These are phyloP conservation scores for Dipodascus geniculatus DNA, from an alignment of 805 yeast species.

Conservation along the genomic window DNA sequence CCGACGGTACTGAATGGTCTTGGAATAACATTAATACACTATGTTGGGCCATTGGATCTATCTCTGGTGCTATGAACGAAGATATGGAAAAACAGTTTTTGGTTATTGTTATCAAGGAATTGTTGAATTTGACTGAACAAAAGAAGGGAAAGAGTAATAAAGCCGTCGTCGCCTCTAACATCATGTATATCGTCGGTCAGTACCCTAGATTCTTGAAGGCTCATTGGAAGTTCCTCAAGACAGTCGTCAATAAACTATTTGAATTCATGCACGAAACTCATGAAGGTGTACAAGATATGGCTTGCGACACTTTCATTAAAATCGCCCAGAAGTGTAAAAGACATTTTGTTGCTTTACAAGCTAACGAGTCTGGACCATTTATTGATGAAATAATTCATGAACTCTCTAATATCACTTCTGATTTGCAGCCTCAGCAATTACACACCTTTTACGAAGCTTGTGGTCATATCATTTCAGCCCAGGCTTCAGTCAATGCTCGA, in stretches of 20 bases:
- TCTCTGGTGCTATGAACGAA: slow-evolving; percentile 97
- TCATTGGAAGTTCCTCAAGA: slow-evolving; percentile 94
- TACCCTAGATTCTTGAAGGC: slow-evolving; percentile 95
- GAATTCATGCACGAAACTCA: slow-evolving; percentile 99
- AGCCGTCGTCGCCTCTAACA: slow-evolving; percentile 98
- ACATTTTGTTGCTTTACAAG: slow-evolving; percentile 83
- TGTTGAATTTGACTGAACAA: slow-evolving; percentile 85
- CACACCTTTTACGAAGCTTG: slow-evolving; percentile 97
- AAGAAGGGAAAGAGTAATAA: slow-evolving; percentile 96
- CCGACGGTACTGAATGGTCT: slow-evolving; percentile 97
- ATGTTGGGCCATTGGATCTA: slow-evolving; percentile 99
- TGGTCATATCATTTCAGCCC: slow-evolving; percentile 86
- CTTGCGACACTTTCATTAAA: slow-evolving; percentile 96
- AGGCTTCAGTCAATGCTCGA: slow-evolving; percentile 54
- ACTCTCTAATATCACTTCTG: slow-evolving; percentile 78
- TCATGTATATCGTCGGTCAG: slow-evolving; percentile 99
- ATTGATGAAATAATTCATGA: slow-evolving; percentile 79
- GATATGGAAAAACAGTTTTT: slow-evolving; percentile 92
- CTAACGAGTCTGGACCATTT: slow-evolving; percentile 79
- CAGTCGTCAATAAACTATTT: slow-evolving; percentile 88
- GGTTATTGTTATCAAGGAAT: slow-evolving; percentile 85
- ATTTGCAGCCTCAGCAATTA: slow-evolving; percentile 92
- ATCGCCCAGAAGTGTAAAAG: slow-evolving; percentile 91
- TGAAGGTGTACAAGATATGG: slow-evolving; percentile 99
- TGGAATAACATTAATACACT: slow-evolving; percentile 96